Evolutionary conservation across 1,139 yeast species (phyloP), one percentile per base, ranked within the genome.

Genomic region (Kluyveromyces sp.): DNA sequence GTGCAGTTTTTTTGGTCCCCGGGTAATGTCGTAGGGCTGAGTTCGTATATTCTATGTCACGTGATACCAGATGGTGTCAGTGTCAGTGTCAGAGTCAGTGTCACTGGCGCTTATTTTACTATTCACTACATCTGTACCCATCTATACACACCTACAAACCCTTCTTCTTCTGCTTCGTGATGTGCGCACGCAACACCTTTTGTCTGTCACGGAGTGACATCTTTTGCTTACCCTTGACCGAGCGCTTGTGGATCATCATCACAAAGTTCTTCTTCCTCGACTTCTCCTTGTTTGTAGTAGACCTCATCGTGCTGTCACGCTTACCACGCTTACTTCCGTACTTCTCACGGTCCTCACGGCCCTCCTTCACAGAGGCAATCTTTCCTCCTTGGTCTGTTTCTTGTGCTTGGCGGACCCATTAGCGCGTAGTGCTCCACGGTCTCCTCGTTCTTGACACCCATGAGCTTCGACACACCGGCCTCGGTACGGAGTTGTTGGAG

Each of bases 181-280:
- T 78, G 61, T 92, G 98, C 2, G 95, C 95, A 53, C 83, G 73
- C 56, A 92, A 72, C 21, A 84, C 81, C 68, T 81, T 85, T 67
- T 89, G 97, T 67, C 89, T 81, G 67, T 92, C 97, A 58, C 96
- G 77, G 60, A 92, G 73, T 48, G 96, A 86, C 74, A 85, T 74
- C 70, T 83, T 86, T 53, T 84, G 92, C 67, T 92, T 92, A 52
- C 98, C 97, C 68, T 86, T 95, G 39, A 92, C 97, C 45, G 87
- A 81, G 59, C 80, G 79, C 72, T 92, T 92, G 70, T 92, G 99
- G 58, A 92, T 85, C 90, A 86, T 86, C 99, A 92, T 92, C 64
- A 94, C 92, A 65, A 89, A 92, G 70, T 92, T 94, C 96, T 92
- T 92, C 89, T 88, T 88, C 66, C 97, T 78, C 25, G 90, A 95